Conservation (phyloP, 2,329 filamentous ascomycete species). For the Lachnellula cervina region DNA sequence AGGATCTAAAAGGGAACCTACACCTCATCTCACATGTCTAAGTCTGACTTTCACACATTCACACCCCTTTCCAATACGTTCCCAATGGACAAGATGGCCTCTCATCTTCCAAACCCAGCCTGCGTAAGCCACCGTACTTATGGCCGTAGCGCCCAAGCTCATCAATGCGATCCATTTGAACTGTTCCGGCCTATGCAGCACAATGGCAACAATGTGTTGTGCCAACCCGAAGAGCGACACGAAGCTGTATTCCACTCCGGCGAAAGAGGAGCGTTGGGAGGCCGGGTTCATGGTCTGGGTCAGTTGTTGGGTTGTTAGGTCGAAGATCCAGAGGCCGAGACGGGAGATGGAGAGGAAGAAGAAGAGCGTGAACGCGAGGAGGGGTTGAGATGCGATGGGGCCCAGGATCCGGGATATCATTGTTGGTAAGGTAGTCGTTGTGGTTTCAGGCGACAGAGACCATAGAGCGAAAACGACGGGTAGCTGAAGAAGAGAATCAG, state of each 20-base stretch:
- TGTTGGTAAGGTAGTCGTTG: slow-evolving; percentile 14
- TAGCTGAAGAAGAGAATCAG: slow-evolving; percentile 20
- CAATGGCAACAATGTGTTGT: slow-evolving; percentile 35
- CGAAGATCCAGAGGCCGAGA: slow-evolving; percentile 41
- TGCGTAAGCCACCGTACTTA: slow-evolving; percentile 34
- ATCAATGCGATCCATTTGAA: slow-evolving; percentile 37
- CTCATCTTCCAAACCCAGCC: slow-evolving; percentile 36
- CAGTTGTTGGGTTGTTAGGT: slow-evolving; percentile 41
- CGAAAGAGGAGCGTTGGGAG: slow-evolving; percentile 36
- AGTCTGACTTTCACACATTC: neutral
- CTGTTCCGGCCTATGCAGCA: slow-evolving; percentile 34
- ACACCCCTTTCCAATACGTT: slow-evolving; percentile 23
- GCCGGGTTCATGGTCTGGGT: slow-evolving; percentile 37
- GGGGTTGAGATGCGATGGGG: slow-evolving; percentile 14
- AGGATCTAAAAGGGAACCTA: neutral
- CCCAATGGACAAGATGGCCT: slow-evolving; percentile 40
- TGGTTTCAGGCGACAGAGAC: slow-evolving; percentile 22
- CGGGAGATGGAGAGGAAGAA: slow-evolving; percentile 39
- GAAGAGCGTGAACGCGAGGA: slow-evolving; percentile 35
- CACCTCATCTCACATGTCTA: neutral
- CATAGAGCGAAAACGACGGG: slow-evolving; percentile 35
- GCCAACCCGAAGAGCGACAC: slow-evolving; percentile 38
- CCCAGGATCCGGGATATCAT: slow-evolving; percentile 8
- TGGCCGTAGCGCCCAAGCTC: slow-evolving; percentile 32
- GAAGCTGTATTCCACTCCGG: slow-evolving; percentile 39